Evolutionary conservation across 202 grass and related monocot species (phyloP).

Genomic region (Brachypodium distachyon): DNA sequence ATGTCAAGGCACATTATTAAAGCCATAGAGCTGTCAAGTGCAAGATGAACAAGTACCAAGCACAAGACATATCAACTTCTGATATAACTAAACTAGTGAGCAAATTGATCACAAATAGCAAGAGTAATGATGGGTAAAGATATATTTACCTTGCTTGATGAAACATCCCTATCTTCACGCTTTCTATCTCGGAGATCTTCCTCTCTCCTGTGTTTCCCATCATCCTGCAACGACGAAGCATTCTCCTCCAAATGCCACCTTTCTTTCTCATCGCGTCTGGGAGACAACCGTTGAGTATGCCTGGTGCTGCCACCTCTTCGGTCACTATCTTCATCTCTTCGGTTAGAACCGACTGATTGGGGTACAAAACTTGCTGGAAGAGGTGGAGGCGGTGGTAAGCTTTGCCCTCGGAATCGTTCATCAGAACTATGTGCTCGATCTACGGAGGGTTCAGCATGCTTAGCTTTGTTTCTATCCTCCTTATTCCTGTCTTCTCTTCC

Average conservation of each 20-base stretch:
- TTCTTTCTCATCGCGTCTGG: constrained; percentile 91
- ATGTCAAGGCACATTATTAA: not conserved
- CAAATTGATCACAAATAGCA: not conserved
- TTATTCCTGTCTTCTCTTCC: constrained; percentile 87
- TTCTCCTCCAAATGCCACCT: constrained; percentile 61
- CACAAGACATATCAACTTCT: not conserved
- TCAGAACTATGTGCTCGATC: constrained; percentile 54
- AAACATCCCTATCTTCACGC: constrained; percentile 71
- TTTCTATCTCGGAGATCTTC: constrained; percentile 84
- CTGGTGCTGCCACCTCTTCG: constrained; percentile 42
- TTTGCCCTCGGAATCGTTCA: constrained; percentile 72
- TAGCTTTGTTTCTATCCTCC: constrained; percentile 61
- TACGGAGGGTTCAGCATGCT: constrained; percentile 41
- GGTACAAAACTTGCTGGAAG: constrained; percentile 95
- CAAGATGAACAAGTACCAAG: not conserved
- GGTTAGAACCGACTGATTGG: constrained; percentile 54
- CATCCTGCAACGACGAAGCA: constrained; percentile 40
- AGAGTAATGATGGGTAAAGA: not conserved
- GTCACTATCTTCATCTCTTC: constrained; percentile 60
- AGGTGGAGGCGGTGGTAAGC: constrained; percentile 85
- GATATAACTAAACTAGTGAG: not conserved
- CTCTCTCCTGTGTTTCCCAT: constrained; percentile 76
- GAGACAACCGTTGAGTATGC: constrained; percentile 52
- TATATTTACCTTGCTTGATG: constrained; percentile 63
- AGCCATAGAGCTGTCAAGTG: not conserved